phyloP scores from a whole-genome alignment of 2,329 filamentous ascomycete species.

The Clonostachys rosea region DNA sequence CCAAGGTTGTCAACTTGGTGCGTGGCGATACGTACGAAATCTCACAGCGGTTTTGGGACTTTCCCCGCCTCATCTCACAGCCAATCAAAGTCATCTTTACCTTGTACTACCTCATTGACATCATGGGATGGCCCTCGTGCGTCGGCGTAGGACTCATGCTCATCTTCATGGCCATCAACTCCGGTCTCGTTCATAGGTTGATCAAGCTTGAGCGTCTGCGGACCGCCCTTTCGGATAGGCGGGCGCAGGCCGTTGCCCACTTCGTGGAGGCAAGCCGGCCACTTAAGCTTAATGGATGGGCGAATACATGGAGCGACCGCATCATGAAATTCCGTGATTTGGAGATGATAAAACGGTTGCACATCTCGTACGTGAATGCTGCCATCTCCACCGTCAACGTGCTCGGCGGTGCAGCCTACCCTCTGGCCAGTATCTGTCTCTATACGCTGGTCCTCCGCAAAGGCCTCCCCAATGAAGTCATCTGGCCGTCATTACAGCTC shows the following conservation, averaged over 20 bases:
- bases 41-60: slow-evolving; percentile 84
- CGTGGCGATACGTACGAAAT: slow-evolving; percentile 79
- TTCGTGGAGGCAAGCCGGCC: slow-evolving; percentile 85
- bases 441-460: slow-evolving; percentile 69
- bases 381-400: slow-evolving; percentile 66
- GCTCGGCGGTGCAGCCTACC: slow-evolving; percentile 69
- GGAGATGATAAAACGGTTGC: slow-evolving; percentile 29
- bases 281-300: slow-evolving; percentile 34
- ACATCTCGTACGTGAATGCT: slow-evolving; percentile 25
- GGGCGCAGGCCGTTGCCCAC: slow-evolving; percentile 76
- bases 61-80: slow-evolving; percentile 68
- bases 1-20: slow-evolving; percentile 87
- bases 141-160: slow-evolving; percentile 67
- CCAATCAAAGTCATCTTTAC: slow-evolving; percentile 75
- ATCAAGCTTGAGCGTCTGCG: slow-evolving; percentile 66
- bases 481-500: slow-evolving; percentile 80
- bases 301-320: slow-evolving; percentile 24
- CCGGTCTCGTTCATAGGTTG: slow-evolving; percentile 59
- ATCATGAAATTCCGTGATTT: slow-evolving; percentile 25
- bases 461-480: slow-evolving; percentile 71
- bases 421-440: slow-evolving; percentile 75
- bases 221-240: slow-evolving; percentile 69
- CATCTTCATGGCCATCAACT: slow-evolving; percentile 66
- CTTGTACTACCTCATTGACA: slow-evolving; percentile 54
- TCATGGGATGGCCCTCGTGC: slow-evolving; percentile 77